Evolutionary conservation across 2,329 filamentous ascomycete species (phyloP).

Genomic region (Chaetomiaceae sp.): DNA sequence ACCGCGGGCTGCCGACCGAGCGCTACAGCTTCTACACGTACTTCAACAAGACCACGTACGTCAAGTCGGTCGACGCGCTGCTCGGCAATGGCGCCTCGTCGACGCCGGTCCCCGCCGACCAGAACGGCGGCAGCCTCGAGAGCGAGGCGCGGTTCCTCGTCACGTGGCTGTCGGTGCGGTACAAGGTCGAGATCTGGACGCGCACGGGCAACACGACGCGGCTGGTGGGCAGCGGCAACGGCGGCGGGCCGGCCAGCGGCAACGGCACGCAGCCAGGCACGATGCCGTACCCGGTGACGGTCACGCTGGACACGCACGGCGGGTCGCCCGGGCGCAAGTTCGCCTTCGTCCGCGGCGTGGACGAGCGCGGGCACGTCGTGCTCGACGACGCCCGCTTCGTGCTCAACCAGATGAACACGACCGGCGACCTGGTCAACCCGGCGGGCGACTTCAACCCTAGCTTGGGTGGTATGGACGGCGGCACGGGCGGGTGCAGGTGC

Average conservation of each 20-base stretch:
- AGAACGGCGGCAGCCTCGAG: constrained; percentile 48
- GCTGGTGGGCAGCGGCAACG: constrained; percentile 30
- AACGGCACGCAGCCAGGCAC: constrained; percentile 45
- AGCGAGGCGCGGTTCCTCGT: constrained; percentile 49
- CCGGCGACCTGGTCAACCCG: constrained; percentile 49
- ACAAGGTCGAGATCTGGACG: constrained; percentile 63
- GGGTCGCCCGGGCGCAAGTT: constrained; percentile 48
- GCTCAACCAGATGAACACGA: constrained; percentile 43
- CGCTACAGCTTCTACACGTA: constrained; percentile 94
- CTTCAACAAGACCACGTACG: constrained; percentile 80
- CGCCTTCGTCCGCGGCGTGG: constrained; percentile 48
- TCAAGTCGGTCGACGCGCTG: constrained; percentile 47
- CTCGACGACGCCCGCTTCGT: constrained; percentile 39
- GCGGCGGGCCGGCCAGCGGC: constrained; percentile 23
- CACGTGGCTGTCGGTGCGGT: constrained; percentile 55
- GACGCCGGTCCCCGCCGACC: constrained; percentile 40
- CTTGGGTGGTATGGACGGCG: constrained; percentile 57
- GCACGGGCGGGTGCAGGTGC: constrained; percentile 56
- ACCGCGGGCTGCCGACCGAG: constrained; percentile 72
- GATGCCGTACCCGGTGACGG: constrained; percentile 58
- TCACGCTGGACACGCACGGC: constrained; percentile 57
- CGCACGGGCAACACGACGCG: constrained; percentile 39
- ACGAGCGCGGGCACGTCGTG: constrained; percentile 41
- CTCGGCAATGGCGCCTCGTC: background rate
- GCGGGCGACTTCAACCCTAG: constrained; percentile 38